A percentile compares a stretch with the other conserved stretches of the same genome.
These are phyloP conservation scores for Leccinum olivaceopallidum DNA, from an alignment of 768 basidiomycete species.

Conservation along the genomic window DNA sequence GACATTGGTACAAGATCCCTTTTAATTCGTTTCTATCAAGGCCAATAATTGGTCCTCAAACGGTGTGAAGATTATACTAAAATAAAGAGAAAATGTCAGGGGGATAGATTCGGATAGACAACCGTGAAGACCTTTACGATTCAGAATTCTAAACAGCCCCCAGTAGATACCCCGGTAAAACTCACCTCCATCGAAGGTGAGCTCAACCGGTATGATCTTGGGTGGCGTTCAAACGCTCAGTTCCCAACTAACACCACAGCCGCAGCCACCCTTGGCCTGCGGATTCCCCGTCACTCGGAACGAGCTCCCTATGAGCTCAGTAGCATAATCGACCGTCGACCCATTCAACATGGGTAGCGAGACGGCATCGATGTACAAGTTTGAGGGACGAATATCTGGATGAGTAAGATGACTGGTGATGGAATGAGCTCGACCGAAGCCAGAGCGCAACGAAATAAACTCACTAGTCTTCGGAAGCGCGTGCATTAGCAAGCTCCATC, in stretches of 20 bases:
- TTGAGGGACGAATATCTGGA: conserved; percentile 67
- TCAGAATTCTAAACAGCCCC: neutral
- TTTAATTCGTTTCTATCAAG: neutral
- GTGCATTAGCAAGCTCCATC: conserved; percentile 70
- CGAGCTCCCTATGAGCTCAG: conserved; percentile 92
- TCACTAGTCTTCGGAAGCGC: conserved; percentile 82
- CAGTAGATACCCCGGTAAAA: neutral
- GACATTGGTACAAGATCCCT: neutral
- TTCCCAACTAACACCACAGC: conserved; percentile 94
- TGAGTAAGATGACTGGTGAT: conserved; percentile 65
- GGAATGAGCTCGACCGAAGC: neutral
- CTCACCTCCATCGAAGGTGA: neutral
- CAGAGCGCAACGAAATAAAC: conserved; percentile 28
- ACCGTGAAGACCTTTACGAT: neutral
- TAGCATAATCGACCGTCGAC: conserved; percentile 86
- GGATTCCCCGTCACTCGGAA: conserved; percentile 87
- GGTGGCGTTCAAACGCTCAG: conserved; percentile 1
- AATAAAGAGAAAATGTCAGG: neutral
- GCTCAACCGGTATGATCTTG: neutral
- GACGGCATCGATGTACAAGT: conserved; percentile 81
- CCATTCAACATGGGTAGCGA: conserved; percentile 87
- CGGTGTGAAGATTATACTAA: neutral
- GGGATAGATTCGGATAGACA: neutral
- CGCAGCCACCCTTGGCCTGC: conserved; percentile 90
- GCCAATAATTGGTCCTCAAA: neutral